Conservation (phyloP, 306 rosid species). For the Styphnolobium japonicum region DNA sequence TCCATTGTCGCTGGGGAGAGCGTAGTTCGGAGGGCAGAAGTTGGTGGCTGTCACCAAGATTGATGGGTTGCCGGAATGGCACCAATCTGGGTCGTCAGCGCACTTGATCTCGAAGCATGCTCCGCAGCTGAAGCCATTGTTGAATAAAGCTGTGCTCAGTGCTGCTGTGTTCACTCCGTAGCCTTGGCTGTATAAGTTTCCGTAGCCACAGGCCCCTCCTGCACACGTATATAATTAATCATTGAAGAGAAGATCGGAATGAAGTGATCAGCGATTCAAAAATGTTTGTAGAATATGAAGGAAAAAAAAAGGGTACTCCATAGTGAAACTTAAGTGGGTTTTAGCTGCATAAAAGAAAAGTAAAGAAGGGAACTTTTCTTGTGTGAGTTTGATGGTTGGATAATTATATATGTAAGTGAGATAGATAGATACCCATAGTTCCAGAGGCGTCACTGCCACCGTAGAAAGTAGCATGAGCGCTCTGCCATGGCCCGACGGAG, state of each 20-base stretch:
- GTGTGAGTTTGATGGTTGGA: too few species aligned
- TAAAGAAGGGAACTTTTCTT: not conserved
- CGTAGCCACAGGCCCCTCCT: conserved; percentile 72
- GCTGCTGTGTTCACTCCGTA: conserved; percentile 88
- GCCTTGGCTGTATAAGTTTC: conserved; percentile 70
- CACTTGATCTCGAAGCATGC: conserved; percentile 85
- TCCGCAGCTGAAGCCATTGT: conserved; percentile 76
- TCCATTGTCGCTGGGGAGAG: conserved; percentile 64
- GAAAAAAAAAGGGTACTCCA: too few species aligned
- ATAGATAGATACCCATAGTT: conserved; percentile 48
- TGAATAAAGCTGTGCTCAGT: conserved; percentile 77
- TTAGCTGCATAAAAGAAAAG: too few species aligned
- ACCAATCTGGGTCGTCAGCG: conserved; percentile 56
- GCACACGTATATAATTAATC: too few species aligned
- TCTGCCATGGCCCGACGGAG: conserved; percentile 50
- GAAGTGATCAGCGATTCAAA: too few species aligned
- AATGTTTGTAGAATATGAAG: too few species aligned
- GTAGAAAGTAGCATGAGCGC: conserved; percentile 68
- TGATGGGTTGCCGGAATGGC: conserved; percentile 81
- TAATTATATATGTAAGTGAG: too few species aligned
- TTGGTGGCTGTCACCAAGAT: conserved; percentile 77
- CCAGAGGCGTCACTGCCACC: conserved; percentile 71
- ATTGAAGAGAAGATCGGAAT: too few species aligned
- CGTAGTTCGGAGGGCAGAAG: conserved; percentile 80
- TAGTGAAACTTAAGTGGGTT: too few species aligned